Evolutionary conservation across 352 stramenopile genomes (phyloP), one percentile per base, ranked within the genome.

Genomic region (Phytophthora hybrid): DNA sequence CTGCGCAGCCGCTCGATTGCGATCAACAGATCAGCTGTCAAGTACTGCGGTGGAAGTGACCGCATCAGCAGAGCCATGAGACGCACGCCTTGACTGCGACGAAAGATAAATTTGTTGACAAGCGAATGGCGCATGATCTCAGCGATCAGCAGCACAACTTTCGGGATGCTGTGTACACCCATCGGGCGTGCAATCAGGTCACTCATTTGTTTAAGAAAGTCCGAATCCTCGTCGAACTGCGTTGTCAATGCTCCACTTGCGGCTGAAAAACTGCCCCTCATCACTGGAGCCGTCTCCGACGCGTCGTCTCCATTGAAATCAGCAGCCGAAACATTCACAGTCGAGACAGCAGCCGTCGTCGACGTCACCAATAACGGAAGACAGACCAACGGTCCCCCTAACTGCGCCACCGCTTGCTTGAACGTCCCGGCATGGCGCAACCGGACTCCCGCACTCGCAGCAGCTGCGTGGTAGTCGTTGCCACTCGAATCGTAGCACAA

Each of bases 41-140:
- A 70, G 69, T 94, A 95, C 13, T 76, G 54, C 21, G 85, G 81
- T 13, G 89, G 82, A 49, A 96, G 64, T 11, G 87, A 93, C 1
- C 85, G 85, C 44, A 96, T 63, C 14, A 96, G 66, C 49, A 96
- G 47, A 5, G 87, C 83, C 32, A 90, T 90, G 18, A 94, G 61
- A 0, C 86, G 86, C 21, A 96, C 87, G 31, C 86, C 87, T 78
- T 93, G 87, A 59, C 89, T 87, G 37, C 89, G 82, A 57, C 89
- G 84, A 51, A 93, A 96, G 26, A 91, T 93, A 71, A 95, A 93
- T 67, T 96, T 95, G 78, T 96, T 96, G 34, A 95, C 87, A 21
- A 91, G 78, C 32, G 89, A 96, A 69, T 95, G 88, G 31, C 89
- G 87, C 82, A 96, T 92, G 62, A 94, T 94, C 65, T 96, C 89